A percentile compares a stretch with the other conserved stretches of the same genome.
phyloP scores from a whole-genome alignment of 805 yeast species.

The Scheffersomyces stipitis region DNA sequence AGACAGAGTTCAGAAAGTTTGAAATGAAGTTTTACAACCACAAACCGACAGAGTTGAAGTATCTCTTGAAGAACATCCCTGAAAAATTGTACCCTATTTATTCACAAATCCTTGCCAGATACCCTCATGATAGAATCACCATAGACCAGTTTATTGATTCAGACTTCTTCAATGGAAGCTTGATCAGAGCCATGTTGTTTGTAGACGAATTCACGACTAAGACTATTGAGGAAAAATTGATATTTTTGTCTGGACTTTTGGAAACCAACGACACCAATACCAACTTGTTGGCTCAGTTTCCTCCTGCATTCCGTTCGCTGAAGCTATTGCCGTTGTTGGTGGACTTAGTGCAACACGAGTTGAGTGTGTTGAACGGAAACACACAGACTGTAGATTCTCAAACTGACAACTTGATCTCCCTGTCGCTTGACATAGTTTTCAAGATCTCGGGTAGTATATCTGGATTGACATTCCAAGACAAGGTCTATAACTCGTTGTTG shows the following conservation, averaged over 20 bases:
- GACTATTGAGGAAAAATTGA: conserved; percentile 60
- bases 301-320: conserved; percentile 51
- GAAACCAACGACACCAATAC: conserved; percentile 17
- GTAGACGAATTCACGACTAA: conserved; percentile 83
- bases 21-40: conserved; percentile 45
- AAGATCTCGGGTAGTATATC: conserved; percentile 67
- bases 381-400: conserved; percentile 20
- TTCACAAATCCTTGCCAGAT: conserved; percentile 54
- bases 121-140: conserved; percentile 55
- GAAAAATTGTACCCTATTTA: conserved; percentile 48
- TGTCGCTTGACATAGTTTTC: conserved; percentile 55
- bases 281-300: conserved; percentile 30
- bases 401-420: conserved; percentile 43
- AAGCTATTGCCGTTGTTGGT: conserved; percentile 74
- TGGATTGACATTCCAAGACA: conserved; percentile 73
- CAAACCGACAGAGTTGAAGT: conserved; percentile 31
- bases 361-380: conserved; percentile 18
- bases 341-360: conserved; percentile 47
- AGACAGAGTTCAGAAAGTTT: conserved; percentile 51
- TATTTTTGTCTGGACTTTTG: conserved; percentile 68
- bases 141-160: conserved; percentile 71
- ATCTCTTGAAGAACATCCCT: conserved; percentile 60
- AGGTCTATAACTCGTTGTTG: conserved; percentile 50
- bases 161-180: conserved; percentile 76
- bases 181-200: conserved; percentile 76